These are phyloP conservation scores for Apiotrichum laibachii DNA, from an alignment of 1,284 basidiomycete species.

Conservation along the genomic window DNA sequence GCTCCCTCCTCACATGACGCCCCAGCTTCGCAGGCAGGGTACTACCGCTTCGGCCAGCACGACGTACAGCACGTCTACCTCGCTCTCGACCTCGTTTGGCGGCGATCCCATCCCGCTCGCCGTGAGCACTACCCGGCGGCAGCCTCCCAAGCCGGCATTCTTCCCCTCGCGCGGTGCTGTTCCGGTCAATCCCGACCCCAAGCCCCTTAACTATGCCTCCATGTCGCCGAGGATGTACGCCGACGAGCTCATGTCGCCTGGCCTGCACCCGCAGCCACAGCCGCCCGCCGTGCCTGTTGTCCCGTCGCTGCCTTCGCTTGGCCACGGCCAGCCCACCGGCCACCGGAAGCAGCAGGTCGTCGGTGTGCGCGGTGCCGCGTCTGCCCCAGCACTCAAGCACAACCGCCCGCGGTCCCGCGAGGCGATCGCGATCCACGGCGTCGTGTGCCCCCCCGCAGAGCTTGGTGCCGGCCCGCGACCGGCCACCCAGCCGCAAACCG, in stretches of 20 bases:
- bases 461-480: too few relatives aligned
- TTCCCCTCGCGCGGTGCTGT: slow-evolving; percentile 1
- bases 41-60: neutral
- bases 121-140: neutral
- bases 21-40: slow-evolving; percentile 1
- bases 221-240: neutral
- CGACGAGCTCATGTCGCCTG: too few relatives aligned
- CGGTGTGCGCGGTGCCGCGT: neutral
- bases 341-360: neutral
- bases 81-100: neutral
- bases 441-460: too few relatives aligned
- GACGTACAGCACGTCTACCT: neutral
- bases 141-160: neutral
- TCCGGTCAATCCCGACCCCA: neutral
- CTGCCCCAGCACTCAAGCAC: neutral
- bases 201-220: neutral
- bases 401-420: neutral
- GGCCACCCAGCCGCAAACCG: neutral
- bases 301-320: neutral
- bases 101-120: neutral
- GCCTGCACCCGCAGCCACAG: too few relatives aligned
- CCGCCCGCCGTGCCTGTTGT: neutral
- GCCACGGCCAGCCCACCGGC: neutral
- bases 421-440: neutral
- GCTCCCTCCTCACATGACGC: neutral